Percentiles rank a stretch among this genome's conserved stretches.
Conservation (phyloP, 1,284 basidiomycete species). For the Inonotus obliquus region DNA sequence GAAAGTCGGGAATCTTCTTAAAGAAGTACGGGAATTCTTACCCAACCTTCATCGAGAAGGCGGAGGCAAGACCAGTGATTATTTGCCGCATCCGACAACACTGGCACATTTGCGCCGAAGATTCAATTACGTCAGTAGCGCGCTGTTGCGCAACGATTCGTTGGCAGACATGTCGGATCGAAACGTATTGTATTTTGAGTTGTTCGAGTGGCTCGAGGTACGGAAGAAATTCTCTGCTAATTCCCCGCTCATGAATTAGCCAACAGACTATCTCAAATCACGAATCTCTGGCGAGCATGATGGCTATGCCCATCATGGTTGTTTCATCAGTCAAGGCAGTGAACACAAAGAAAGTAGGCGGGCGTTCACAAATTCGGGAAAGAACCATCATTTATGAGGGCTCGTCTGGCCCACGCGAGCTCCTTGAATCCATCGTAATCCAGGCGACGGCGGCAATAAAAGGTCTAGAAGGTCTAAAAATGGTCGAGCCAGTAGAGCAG, state of each 20-base stretch:
- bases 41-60: slow-evolving; percentile 70
- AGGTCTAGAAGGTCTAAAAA: slow-evolving; percentile 66
- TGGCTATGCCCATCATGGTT: slow-evolving; percentile 94
- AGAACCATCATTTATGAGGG: slow-evolving; percentile 85
- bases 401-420: slow-evolving; percentile 80
- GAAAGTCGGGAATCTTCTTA: slow-evolving; percentile 62
- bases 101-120: slow-evolving; percentile 84
- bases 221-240: slow-evolving; percentile 19
- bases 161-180: slow-evolving; percentile 90
- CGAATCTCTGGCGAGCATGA: slow-evolving; percentile 87
- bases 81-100: slow-evolving; percentile 83
- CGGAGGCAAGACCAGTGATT: slow-evolving; percentile 78
- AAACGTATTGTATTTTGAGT: slow-evolving; percentile 78
- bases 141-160: slow-evolving; percentile 84
- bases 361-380: slow-evolving; percentile 53
- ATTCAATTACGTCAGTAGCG: slow-evolving; percentile 82
- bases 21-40: slow-evolving; percentile 69
- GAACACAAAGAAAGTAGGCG: slow-evolving; percentile 44
- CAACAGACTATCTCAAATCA: slow-evolving; percentile 81
- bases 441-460: slow-evolving; percentile 86
- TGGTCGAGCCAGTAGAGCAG: slow-evolving; percentile 40
- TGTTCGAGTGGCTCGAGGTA: slow-evolving; percentile 90
- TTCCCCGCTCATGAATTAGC: slow-evolving; percentile 1
- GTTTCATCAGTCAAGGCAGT: slow-evolving; percentile 61
- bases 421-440: slow-evolving; percentile 83